Percentiles rank a stretch among this genome's conserved stretches.
phyloP scores from a whole-genome alignment of 148 eudicot species.

The Fagopyrum homotropicum region DNA sequence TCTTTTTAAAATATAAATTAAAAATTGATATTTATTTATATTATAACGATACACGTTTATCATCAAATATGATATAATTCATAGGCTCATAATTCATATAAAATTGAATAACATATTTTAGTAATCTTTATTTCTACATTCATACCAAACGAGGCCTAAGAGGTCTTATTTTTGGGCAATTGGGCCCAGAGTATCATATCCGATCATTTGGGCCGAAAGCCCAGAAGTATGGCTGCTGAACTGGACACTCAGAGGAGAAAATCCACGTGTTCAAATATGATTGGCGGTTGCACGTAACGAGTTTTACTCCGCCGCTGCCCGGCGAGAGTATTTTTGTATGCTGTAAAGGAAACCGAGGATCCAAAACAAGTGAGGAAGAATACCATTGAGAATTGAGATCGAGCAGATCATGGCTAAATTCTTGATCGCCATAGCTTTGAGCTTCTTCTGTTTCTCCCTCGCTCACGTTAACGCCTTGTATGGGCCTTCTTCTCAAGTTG shows the following conservation, averaged over 20 bases:
- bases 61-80: too few species aligned
- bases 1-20: too few species aligned
- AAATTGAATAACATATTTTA: too few species aligned
- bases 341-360: not conserved
- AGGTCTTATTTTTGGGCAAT: not conserved
- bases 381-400: not conserved
- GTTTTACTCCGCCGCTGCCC: not conserved
- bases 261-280: slow-evolving; percentile 7
- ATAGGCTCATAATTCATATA: too few species aligned
- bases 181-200: not conserved
- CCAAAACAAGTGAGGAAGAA: not conserved
- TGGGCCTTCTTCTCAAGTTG: slow-evolving; percentile 10
- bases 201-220: not conserved
- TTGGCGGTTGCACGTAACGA: slow-evolving; percentile 14
- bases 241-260: not conserved
- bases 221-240: not conserved
- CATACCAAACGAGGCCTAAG: too few species aligned
- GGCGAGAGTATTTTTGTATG: not conserved
- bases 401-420: slow-evolving; percentile 8
- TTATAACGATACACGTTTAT: too few species aligned
- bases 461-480: slow-evolving; percentile 10
- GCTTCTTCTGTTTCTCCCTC: slow-evolving; percentile 1
- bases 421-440: not conserved
- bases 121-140: too few species aligned
- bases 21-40: too few species aligned